Conservation (phyloP, 2,329 filamentous ascomycete genomes). For the Aspergillus phoenicis region DNA sequence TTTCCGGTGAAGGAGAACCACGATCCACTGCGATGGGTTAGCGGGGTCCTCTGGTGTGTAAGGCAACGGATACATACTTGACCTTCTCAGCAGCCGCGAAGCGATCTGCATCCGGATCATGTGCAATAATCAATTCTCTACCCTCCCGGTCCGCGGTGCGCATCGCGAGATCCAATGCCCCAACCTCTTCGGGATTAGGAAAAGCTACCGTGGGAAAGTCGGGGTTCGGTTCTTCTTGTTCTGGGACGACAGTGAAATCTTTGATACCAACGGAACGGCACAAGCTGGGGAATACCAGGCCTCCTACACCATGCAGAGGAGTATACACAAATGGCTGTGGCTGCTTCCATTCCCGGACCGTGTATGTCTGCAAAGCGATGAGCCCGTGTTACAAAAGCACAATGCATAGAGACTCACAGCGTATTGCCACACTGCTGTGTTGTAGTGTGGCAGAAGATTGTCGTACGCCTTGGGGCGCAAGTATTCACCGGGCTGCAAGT, state of each 20-base stretch:
- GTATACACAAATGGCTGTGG: slow-evolving; percentile 47
- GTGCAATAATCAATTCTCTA: slow-evolving; percentile 60
- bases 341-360: slow-evolving; percentile 29
- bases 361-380: slow-evolving; percentile 34
- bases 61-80: slow-evolving; percentile 32
- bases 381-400: neutral
- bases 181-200: slow-evolving; percentile 67
- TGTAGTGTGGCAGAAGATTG: slow-evolving; percentile 34
- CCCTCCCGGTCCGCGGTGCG: slow-evolving; percentile 54
- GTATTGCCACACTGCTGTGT: slow-evolving; percentile 33
- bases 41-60: neutral
- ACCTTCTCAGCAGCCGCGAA: slow-evolving; percentile 64
- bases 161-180: slow-evolving; percentile 63
- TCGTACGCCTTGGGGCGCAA: slow-evolving; percentile 33
- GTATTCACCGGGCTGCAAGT: slow-evolving; percentile 49
- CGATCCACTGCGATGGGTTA: slow-evolving; percentile 38
- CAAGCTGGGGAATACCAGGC: slow-evolving; percentile 36
- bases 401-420: slow-evolving; percentile 28
- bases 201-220: slow-evolving; percentile 67
- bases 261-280: slow-evolving; percentile 37
- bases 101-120: slow-evolving; percentile 67
- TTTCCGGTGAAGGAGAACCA: slow-evolving; percentile 69
- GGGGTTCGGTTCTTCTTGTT: slow-evolving; percentile 61
- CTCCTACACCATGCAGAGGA: slow-evolving; percentile 46
- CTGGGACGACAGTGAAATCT: slow-evolving; percentile 38